These are phyloP conservation scores for Citrullus colocynthis DNA, from an alignment of 306 rosid species.

Conservation along the genomic window DNA sequence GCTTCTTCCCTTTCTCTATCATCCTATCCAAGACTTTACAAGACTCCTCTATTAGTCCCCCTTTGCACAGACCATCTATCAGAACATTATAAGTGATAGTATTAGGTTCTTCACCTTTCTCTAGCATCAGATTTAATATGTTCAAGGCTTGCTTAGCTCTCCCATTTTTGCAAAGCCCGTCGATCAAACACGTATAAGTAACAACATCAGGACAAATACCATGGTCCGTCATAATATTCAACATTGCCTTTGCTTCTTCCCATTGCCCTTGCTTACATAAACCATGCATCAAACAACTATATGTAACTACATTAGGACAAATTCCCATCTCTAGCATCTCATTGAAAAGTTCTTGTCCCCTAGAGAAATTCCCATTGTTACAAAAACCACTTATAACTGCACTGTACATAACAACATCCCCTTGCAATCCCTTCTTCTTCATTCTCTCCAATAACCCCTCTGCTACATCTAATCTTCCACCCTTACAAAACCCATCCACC, in stretches of 20 bases:
- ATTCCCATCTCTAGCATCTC: constrained; percentile 54
- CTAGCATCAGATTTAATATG: constrained; percentile 45
- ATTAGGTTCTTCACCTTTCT: constrained; percentile 49
- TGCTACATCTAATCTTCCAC: constrained; percentile 40
- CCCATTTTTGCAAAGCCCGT: constrained; percentile 68
- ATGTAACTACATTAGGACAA: constrained; percentile 50
- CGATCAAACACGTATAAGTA: constrained; percentile 45
- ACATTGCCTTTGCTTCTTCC: constrained; percentile 45
- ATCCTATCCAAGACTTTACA: constrained; percentile 35
- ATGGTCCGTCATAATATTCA: constrained; percentile 38
- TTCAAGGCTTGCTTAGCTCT: constrained; percentile 34
- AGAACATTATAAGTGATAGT: constrained; percentile 49
- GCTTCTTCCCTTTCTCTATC: constrained; percentile 52
- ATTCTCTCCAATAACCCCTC: constrained; percentile 47
- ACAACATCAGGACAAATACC: constrained; percentile 48
- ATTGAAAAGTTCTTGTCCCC: constrained; percentile 38
- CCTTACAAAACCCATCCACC: constrained; percentile 52
- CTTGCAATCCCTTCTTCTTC: constrained; percentile 41
- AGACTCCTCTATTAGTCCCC: constrained; percentile 49
- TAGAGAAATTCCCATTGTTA: constrained; percentile 28
- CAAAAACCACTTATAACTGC: constrained; percentile 47
- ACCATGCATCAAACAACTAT: constrained; percentile 44
- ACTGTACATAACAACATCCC: constrained; percentile 42
- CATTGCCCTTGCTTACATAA: constrained; percentile 51
- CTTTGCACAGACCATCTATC: constrained; percentile 68